Percentiles rank a stretch among this genome's conserved stretches.
phyloP scores from a whole-genome alignment of 2,329 filamentous ascomycete species.

The Ophiostoma populinum region DNA sequence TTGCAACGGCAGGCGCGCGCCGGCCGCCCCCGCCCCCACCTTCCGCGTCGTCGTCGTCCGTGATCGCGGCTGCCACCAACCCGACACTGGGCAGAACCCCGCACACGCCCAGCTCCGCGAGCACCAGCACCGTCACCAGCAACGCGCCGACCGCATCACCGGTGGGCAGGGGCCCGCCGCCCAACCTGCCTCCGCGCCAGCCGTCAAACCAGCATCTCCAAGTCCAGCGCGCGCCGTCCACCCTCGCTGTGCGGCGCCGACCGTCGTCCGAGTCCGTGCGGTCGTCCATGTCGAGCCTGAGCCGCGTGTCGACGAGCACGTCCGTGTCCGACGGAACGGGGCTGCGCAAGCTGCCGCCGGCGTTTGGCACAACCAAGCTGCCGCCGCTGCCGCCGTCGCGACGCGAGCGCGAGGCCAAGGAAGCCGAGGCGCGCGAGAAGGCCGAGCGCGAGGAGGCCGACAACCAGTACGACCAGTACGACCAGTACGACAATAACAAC shows the following conservation, averaged over 20 bases:
- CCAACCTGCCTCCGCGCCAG: slow-evolving; percentile 33
- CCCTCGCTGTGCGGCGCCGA: slow-evolving; percentile 21
- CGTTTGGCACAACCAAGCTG: slow-evolving; percentile 36
- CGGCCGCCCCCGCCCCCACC: slow-evolving; percentile 7
- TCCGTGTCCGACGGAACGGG: slow-evolving; percentile 16
- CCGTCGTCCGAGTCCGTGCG: slow-evolving; percentile 41
- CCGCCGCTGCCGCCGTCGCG: slow-evolving; percentile 38
- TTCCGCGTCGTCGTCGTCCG: background rate
- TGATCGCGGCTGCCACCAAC: background rate
- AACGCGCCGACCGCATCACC: slow-evolving; percentile 20
- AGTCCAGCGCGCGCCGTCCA: slow-evolving; percentile 4
- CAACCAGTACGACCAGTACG: slow-evolving; percentile 2
- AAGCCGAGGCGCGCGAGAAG: background rate
- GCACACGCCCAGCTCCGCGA: slow-evolving; percentile 19
- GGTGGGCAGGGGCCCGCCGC: slow-evolving; percentile 22
- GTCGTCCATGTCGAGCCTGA: slow-evolving; percentile 34
- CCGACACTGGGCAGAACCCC: too few relatives aligned
- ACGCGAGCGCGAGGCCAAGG: slow-evolving; percentile 31
- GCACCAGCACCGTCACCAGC: slow-evolving; percentile 19
- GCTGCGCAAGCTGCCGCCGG: slow-evolving; percentile 35
- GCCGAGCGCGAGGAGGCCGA: background rate
- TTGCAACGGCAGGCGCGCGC: too few relatives aligned
- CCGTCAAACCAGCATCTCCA: slow-evolving; percentile 24
- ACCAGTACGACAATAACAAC: background rate
- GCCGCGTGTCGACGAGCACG: slow-evolving; percentile 28